Evolutionary conservation across 2,329 filamentous ascomycete genomes (phyloP), one percentile per base, ranked within the genome.

Genomic region (Cercospora zeae-maydis): DNA sequence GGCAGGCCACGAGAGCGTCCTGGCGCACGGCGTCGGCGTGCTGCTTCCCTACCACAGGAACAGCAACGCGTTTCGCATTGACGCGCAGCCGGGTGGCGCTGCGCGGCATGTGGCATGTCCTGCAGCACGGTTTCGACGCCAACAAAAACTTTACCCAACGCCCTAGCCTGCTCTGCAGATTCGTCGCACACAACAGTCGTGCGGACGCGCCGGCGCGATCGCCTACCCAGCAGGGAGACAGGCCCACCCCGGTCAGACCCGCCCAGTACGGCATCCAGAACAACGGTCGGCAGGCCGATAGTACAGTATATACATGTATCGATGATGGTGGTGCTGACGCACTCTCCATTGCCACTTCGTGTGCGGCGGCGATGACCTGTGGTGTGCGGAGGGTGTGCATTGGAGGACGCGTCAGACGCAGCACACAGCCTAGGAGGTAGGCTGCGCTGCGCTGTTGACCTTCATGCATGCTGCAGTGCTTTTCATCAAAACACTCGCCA

Each of bases 51-150:
- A 47, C 37, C 55, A 27, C 36, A 30, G 30, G 52, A 54, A 27
- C 58, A 36, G 49, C 58, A 52, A 53, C 58, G 62, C 58, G 58
- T 53, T 45, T 36, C 39, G 27, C 47, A n/a, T 52, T 13, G 47
- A 52, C 47, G 47, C 30, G 47, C 47, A 52, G 47, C 30, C 47
- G 47, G 47, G 47, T 52, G 47, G 47, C 47, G 39, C 39, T 3
- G 24, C 13, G 14, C 47, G 47, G 47, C 24, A 56, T 27, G 34
- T 30, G 47, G 47, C 24, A 56, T 27, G 34, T 30, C 42, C 59
- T 52, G 27, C 63, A 62, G 59, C 47, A 39, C 61, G 55, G 63
- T 64, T 56, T 64, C 63, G 60, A 57, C 63, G 63, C 63, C 63
- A 64, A 64, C 63, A 51, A 34, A 45, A 58, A 55, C 58, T 37